phyloP scores from a whole-genome alignment of 2,329 filamentous ascomycete genomes.

The Pseudogymnoascus sp. region DNA sequence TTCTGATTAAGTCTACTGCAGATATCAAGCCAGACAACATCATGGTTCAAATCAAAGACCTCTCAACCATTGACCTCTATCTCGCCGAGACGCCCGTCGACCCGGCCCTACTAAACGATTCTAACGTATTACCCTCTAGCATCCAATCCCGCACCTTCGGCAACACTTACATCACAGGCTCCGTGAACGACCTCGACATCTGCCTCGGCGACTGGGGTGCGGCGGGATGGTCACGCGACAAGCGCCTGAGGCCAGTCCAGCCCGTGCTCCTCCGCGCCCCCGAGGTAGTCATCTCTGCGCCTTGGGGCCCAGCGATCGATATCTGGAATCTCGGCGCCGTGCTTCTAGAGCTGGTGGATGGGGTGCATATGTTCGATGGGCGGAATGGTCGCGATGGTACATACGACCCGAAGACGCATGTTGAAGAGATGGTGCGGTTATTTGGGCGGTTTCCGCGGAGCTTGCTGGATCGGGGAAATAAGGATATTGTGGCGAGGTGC shows the following conservation, averaged over 20 bases:
- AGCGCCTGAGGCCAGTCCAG: conserved; percentile 19
- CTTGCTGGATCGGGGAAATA: conserved; percentile 15
- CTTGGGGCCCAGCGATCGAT: conserved; percentile 20
- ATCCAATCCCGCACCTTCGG: conserved; percentile 1
- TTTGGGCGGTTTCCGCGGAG: conserved; percentile 18
- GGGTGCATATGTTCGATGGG: conserved; percentile 18
- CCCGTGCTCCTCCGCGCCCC: conserved; percentile 24
- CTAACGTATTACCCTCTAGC: not conserved
- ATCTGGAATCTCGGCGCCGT: conserved; percentile 23
- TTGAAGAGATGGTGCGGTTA: conserved; percentile 18
- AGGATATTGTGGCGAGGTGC: conserved; percentile 10
- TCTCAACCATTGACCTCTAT: conserved; percentile 16
- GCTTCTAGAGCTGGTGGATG: conserved; percentile 16
- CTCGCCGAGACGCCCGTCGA: conserved; percentile 5
- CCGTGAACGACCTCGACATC: conserved; percentile 14
- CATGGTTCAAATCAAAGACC: conserved; percentile 19
- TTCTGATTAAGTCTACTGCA: conserved; percentile 2
- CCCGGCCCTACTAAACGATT: not conserved
- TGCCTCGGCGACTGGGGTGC: conserved; percentile 22
- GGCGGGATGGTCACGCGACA: conserved; percentile 17
- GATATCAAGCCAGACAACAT: conserved; percentile 24
- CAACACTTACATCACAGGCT: conserved; percentile 8
- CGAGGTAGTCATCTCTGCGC: conserved; percentile 21
- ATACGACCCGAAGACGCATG: conserved; percentile 15
- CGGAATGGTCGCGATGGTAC: conserved; percentile 8